Evolutionary conservation across 768 basidiomycete genomes (phyloP).

Genomic region (Hemileccinum rubropunctum): DNA sequence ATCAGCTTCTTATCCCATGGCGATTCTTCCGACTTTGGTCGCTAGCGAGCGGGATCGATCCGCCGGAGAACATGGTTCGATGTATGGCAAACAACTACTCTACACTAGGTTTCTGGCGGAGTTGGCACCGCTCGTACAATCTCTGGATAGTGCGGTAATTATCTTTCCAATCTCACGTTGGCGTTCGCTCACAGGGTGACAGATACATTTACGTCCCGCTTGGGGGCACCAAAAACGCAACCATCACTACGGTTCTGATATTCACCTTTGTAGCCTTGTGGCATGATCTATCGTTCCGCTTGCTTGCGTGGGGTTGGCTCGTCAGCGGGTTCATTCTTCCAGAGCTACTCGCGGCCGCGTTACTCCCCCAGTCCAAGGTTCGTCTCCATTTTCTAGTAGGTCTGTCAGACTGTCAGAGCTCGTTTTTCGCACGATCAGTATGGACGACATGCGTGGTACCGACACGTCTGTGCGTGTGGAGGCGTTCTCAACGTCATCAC

Average conservation of each 20-base stretch:
- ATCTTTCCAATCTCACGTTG: constrained; percentile 5
- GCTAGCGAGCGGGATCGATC: constrained; percentile 80
- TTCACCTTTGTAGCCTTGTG: constrained; percentile 98
- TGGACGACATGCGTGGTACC: constrained; percentile 69
- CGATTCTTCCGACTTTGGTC: constrained; percentile 97
- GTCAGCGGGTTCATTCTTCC: constrained; percentile 87
- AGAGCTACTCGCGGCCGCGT: constrained; percentile 61
- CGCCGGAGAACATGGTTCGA: constrained; percentile 98
- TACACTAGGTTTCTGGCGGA: constrained; percentile 87
- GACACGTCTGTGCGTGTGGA: constrained; percentile 80
- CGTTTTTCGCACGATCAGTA: constrained; percentile 46
- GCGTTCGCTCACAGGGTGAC: background rate
- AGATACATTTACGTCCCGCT: constrained; percentile 96
- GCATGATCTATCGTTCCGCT: constrained; percentile 88
- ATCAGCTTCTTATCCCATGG: constrained; percentile 89
- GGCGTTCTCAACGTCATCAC: constrained; percentile 80
- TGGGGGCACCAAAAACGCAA: constrained; percentile 60
- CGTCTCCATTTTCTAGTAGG: constrained; percentile 1
- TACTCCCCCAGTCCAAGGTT: constrained; percentile 68
- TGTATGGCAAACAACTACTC: constrained; percentile 99
- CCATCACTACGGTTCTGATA: constrained; percentile 69
- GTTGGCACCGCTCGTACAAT: constrained; percentile 97
- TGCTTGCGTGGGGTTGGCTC: constrained; percentile 97
- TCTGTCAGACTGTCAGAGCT: background rate
- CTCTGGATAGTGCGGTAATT: constrained; percentile 85